Conservation (phyloP, 805 yeast genomes). For the Ogataea naganishii region DNA sequence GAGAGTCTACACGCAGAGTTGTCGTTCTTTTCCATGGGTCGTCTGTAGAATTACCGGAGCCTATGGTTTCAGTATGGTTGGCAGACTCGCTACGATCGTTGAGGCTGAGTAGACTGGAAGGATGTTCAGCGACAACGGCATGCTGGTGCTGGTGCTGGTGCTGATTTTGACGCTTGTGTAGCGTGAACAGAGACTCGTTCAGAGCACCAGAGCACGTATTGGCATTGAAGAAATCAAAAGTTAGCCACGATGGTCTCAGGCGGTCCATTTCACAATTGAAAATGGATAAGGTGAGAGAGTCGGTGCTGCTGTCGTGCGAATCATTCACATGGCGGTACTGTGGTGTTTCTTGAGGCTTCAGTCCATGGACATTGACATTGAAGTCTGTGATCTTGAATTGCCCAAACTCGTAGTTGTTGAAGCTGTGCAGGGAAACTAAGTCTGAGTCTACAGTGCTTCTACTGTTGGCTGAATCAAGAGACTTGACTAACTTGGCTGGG, state of each 20-base stretch:
- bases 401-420: too few relatives aligned
- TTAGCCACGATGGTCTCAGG: conserved; percentile 46
- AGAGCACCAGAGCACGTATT: conserved; percentile 65
- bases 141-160: conserved; percentile 33
- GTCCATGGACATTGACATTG: conserved; percentile 4
- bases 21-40: conserved; percentile 42
- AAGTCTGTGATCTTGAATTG: too few relatives aligned
- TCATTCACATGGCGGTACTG: too few relatives aligned
- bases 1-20: conserved; percentile 31
- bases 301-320: conserved; percentile 3
- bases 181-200: conserved; percentile 66
- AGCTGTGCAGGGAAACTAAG: too few relatives aligned
- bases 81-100: conserved; percentile 18
- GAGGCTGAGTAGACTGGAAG: conserved; percentile 22
- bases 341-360: conserved; percentile 4
- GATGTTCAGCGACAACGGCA: conserved; percentile 13
- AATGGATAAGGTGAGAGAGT: conserved; percentile 42
- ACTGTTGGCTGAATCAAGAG: background rate
- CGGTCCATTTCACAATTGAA: conserved; percentile 61
- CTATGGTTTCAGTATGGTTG: background rate
- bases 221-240: conserved; percentile 64
- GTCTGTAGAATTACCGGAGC: conserved; percentile 4
- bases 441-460: conserved; percentile 1
- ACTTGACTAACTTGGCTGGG: conserved; percentile 34
- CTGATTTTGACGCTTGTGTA: conserved; percentile 64